These are phyloP conservation scores for Lipomyces sp. DNA, from an alignment of 805 yeast species.

Conservation along the genomic window DNA sequence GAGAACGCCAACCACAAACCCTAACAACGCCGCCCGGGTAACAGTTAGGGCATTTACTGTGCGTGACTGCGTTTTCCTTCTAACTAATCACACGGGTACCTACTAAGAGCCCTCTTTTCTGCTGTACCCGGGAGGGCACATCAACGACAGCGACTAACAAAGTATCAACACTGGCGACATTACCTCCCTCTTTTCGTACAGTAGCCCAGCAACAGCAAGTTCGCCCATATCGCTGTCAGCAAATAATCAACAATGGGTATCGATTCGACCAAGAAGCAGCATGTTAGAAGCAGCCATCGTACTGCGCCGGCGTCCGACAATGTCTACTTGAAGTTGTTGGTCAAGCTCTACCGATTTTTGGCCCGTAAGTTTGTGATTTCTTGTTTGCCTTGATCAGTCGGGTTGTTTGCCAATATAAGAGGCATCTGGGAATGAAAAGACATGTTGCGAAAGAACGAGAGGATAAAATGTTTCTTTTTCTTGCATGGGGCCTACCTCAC, in stretches of 20 bases:
- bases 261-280: constrained; percentile 95
- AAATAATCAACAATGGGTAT: constrained; percentile 36
- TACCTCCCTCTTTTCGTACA: background rate
- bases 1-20: background rate
- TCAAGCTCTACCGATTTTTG: constrained; percentile 97
- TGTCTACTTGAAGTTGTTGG: constrained; percentile 97
- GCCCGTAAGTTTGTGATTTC: constrained; percentile 84
- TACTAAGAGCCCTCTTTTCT: background rate
- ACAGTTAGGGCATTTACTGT: background rate
- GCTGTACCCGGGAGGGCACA: background rate
- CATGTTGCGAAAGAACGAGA: background rate
- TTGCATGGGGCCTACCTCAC: no score
- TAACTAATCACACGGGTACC: background rate
- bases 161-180: background rate
- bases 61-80: background rate
- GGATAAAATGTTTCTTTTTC: background rate
- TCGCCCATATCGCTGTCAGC: background rate
- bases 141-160: constrained; percentile 6
- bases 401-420: background rate
- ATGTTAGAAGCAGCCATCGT: constrained; percentile 94
- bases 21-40: background rate
- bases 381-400: background rate
- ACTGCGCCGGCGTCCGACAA: constrained; percentile 99
- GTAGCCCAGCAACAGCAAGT: constrained; percentile 6
- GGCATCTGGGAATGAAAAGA: background rate